Base-by-base conservation (phyloP, 23 red algal species). In the Cyanidioschyzon merolae region DNA sequence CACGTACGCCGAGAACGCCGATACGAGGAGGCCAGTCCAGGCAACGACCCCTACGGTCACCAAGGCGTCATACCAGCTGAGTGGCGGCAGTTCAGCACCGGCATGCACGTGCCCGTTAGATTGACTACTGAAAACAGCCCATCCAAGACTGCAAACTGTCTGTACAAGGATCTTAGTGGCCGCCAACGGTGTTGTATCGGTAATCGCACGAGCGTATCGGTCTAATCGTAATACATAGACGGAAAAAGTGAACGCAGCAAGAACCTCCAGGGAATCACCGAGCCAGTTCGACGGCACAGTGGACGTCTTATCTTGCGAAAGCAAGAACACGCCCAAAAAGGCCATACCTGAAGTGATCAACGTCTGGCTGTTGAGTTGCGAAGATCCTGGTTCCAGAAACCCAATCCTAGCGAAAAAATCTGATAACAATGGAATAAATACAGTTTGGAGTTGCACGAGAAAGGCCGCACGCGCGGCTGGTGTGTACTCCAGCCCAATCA, bases 361-460 rank as follows among this genome's bases (percentile, higher is more conserved):
- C 16, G 63, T 71, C 63, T 71, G 63, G n/a, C 63, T 12, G 29
- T 71, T 71, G 12, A 71, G 63, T 32, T 71, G 63, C 12, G 63
- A 71, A 7, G 63, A 25, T 3, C n/a, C 21, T 27, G 63, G 12
- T 12, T 71, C 26, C 82, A 88, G 7, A 76, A 85, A 18, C 76
- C 39, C 86, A 76, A 89, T 1, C 84, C 84, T 21, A 37, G 86
- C 92, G 24, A 96, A 54, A 37, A 77, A 59, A 40, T 75, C 80
- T 26, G 84, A 83, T 37, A 90, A 34, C 16, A 96, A 75, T 1
- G 92, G 92, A 18, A 96, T 83, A 74, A 96, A 75, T 7, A 96
- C 86, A 15, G 92, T 96, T 58, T 96, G 92, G 25, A 96, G 74
- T 39, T 96, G 92, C 17, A 85, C 81, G 18, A 96, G 78, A 45